Conservation (phyloP, 345 rosid species). For the Turnera subulata region DNA sequence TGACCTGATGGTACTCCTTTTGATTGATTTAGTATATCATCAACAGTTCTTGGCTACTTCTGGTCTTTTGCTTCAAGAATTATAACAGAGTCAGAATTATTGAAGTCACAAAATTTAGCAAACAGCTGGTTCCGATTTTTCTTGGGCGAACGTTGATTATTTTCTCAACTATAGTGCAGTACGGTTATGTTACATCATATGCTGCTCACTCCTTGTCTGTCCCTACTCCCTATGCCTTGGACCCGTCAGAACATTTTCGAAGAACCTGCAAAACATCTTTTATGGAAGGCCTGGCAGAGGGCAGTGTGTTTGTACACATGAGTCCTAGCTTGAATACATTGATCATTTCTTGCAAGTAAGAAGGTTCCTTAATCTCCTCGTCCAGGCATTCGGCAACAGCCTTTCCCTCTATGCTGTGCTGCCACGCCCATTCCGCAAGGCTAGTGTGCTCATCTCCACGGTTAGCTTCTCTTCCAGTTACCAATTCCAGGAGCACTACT, state of each 20-base stretch:
- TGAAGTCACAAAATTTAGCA: too few relatives aligned
- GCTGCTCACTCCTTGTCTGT: too few relatives aligned
- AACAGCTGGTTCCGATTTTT: too few relatives aligned
- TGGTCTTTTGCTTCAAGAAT: too few relatives aligned
- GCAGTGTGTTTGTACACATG: slow-evolving; percentile 51
- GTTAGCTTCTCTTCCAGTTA: slow-evolving; percentile 68
- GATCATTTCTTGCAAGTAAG: slow-evolving; percentile 48
- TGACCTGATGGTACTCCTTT: too few relatives aligned
- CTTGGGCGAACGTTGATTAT: too few relatives aligned
- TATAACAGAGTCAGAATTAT: too few relatives aligned
- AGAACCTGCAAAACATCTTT: slow-evolving; percentile 68
- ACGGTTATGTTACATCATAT: too few relatives aligned
- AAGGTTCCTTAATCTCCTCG: slow-evolving; percentile 43
- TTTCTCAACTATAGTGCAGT: too few relatives aligned
- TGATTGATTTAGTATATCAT: too few relatives aligned
- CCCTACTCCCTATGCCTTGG: too few relatives aligned
- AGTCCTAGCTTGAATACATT: slow-evolving; percentile 66
- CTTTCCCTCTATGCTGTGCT: slow-evolving; percentile 43
- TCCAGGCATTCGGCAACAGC: slow-evolving; percentile 49
- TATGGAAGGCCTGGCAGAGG: slow-evolving; percentile 70
- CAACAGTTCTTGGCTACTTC: too few relatives aligned
- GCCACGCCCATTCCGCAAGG: slow-evolving; percentile 96
- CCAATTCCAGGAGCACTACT: slow-evolving; percentile 81
- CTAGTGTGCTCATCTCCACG: slow-evolving; percentile 54
- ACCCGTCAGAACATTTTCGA: slow-evolving; percentile 24